Percentiles rank a stretch among this genome's conserved stretches.
These are phyloP conservation scores for Lactarius trivialis DNA, from an alignment of 768 basidiomycete species.

Conservation along the genomic window DNA sequence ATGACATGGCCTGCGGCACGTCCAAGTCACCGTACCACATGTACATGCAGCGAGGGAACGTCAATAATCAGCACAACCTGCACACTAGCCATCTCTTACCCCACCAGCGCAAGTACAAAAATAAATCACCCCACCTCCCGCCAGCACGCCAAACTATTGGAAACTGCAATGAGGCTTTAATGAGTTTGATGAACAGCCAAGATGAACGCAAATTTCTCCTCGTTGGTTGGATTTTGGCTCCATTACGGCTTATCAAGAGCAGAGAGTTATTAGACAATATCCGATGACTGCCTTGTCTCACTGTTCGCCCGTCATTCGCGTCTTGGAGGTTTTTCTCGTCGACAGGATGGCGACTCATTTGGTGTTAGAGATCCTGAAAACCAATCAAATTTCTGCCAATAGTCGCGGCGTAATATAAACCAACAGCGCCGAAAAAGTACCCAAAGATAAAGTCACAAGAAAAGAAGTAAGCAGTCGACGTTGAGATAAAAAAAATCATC, in stretches of 20 bases:
- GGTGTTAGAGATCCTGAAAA: background rate
- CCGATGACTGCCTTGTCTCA: background rate
- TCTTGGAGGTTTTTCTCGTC: no score
- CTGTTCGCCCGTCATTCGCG: background rate
- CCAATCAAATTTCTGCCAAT: background rate
- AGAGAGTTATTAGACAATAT: background rate
- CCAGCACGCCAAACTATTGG: background rate
- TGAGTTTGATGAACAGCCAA: background rate
- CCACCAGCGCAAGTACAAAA: background rate
- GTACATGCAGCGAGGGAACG: background rate
- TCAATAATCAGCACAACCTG: background rate
- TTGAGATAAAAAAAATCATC: background rate
- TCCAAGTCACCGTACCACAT: background rate
- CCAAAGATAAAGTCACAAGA: slow-evolving; percentile 24
- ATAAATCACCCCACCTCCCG: background rate
- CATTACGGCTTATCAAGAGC: background rate
- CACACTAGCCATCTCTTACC: background rate
- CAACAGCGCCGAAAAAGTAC: background rate
- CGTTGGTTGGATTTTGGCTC: background rate
- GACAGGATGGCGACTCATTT: background rate
- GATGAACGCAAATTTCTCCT: background rate
- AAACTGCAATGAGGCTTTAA: background rate
- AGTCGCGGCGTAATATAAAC: background rate
- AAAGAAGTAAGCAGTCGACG: background rate
- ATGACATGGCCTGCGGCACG: background rate